Conservation (phyloP, 805 yeast species). For the Blastobotrys muscicola region DNA sequence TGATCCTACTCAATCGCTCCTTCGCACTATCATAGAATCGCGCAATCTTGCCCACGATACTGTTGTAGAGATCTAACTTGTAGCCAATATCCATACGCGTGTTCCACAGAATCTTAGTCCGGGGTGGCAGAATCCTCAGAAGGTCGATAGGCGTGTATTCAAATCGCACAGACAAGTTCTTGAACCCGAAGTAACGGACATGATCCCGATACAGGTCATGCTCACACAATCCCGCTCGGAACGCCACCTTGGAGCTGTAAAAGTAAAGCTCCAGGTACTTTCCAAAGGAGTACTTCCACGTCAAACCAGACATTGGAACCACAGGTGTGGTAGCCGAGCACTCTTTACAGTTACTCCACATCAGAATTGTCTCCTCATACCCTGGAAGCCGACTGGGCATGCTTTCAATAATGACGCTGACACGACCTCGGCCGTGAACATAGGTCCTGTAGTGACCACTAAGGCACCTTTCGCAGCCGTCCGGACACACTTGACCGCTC, state of each 20-base stretch:
- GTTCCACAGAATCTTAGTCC: slow-evolving; percentile 58
- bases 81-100: slow-evolving; percentile 59
- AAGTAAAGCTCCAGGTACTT: slow-evolving; percentile 81
- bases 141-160: slow-evolving; percentile 68
- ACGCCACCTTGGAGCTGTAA: slow-evolving; percentile 51
- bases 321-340: slow-evolving; percentile 73
- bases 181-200: slow-evolving; percentile 72
- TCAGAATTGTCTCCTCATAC: slow-evolving; percentile 56
- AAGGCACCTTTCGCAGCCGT: slow-evolving; percentile 66
- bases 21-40: slow-evolving; percentile 65
- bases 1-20: slow-evolving; percentile 65
- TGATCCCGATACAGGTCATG: slow-evolving; percentile 81
- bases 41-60: slow-evolving; percentile 43
- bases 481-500: slow-evolving; percentile 60
- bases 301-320: slow-evolving; percentile 69
- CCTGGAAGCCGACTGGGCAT: slow-evolving; percentile 49
- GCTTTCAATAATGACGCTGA: slow-evolving; percentile 66
- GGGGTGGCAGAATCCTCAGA: slow-evolving; percentile 74
- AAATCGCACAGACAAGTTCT: slow-evolving; percentile 67
- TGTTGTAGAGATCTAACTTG: slow-evolving; percentile 52
- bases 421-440: slow-evolving; percentile 78
- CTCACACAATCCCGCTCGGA: slow-evolving; percentile 57
- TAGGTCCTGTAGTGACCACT: slow-evolving; percentile 75
- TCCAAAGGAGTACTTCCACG: slow-evolving; percentile 89
- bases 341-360: slow-evolving; percentile 85